Base-by-base conservation (phyloP, 2,329 filamentous ascomycete genomes). In the Alternaria metachromatica region DNA sequence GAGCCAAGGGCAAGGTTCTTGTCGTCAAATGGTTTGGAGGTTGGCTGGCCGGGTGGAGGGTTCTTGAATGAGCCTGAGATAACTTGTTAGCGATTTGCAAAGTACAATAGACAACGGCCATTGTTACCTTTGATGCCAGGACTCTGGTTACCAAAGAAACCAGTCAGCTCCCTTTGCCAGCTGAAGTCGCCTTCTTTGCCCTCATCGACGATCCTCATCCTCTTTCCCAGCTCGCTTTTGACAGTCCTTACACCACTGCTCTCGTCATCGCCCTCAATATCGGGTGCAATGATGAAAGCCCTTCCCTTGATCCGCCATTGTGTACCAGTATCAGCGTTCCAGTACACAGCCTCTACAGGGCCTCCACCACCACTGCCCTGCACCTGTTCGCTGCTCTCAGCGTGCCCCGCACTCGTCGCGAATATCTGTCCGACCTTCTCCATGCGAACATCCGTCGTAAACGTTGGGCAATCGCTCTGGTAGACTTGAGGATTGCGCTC, bases 401-500 rank as follows among this genome's bases (percentile, higher is more conserved):
- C 84, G 55, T 84, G 80, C 8, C 82, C 84, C 23, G 80, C 77
- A 11, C 82, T 83, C 6, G 81, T 84, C 6, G 81, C 82, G 65
- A 89, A 87, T 4, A 98, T 80, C 79, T 97, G 90, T 3, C 84
- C 83, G 0, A 91, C 84, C 83, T 98, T 98, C 63, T 89, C 87
- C 93, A 96, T 97, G 49, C 95, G 88, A 9, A 88, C 88, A 79
- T 98, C 96, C 0, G 94, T 97, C 1, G 95, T 97, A 74, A 97
- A 90, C 1, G 91, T 90, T 4, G 91, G 87, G 71, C 95, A 83
- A 69, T 98, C 94, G 71, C 88, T 93, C 73, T 92, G 89, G 76
- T 88, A 97, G 1, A 87, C 81, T 7, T 82, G 70, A 5, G 92
- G 89, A 78, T 97, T 97, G 66, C 85, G 84, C 66, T 88, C 85